phyloP scores from a whole-genome alignment of 805 yeast genomes.

The Nadsonia fulvescens region DNA sequence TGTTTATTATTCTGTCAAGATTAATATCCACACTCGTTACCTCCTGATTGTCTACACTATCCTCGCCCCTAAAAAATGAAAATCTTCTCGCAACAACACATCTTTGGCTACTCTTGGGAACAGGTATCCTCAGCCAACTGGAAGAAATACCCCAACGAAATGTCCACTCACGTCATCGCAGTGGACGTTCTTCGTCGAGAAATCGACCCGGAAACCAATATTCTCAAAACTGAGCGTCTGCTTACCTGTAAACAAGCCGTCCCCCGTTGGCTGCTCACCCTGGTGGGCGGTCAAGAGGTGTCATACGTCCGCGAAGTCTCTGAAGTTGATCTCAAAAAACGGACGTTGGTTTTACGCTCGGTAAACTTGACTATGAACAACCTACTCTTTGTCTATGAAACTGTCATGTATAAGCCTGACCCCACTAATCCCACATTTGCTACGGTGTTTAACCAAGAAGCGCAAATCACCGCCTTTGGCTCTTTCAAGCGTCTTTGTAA shows the following conservation, averaged over 20 bases:
- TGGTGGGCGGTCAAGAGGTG: conserved; percentile 55
- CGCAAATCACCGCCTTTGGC: conserved; percentile 77
- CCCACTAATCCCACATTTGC: conserved; percentile 26
- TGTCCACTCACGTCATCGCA: conserved; percentile 80
- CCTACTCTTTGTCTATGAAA: conserved; percentile 64
- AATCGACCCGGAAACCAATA: conserved; percentile 31
- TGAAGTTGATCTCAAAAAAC: conserved; percentile 50
- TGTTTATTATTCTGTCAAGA: too few species aligned
- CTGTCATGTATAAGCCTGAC: conserved; percentile 68
- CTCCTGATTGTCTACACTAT: too few species aligned
- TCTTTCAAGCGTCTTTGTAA: conserved; percentile 51
- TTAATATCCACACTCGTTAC: too few species aligned
- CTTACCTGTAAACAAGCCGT: conserved; percentile 77
- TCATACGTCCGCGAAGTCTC: conserved; percentile 82
- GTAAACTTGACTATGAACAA: conserved; percentile 69
- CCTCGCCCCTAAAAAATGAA: conserved; percentile 58
- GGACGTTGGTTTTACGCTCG: conserved; percentile 64
- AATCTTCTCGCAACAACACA: conserved; percentile 51
- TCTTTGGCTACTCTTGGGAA: conserved; percentile 77
- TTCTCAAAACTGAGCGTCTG: conserved; percentile 64
- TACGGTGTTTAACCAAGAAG: conserved; percentile 63
- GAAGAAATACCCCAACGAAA: conserved; percentile 92
- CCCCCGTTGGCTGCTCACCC: conserved; percentile 58
- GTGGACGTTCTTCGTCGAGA: conserved; percentile 77
- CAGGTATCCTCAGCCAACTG: conserved; percentile 92